phyloP scores from a whole-genome alignment of 805 yeast genomes.

The Candida silvicultrix region DNA sequence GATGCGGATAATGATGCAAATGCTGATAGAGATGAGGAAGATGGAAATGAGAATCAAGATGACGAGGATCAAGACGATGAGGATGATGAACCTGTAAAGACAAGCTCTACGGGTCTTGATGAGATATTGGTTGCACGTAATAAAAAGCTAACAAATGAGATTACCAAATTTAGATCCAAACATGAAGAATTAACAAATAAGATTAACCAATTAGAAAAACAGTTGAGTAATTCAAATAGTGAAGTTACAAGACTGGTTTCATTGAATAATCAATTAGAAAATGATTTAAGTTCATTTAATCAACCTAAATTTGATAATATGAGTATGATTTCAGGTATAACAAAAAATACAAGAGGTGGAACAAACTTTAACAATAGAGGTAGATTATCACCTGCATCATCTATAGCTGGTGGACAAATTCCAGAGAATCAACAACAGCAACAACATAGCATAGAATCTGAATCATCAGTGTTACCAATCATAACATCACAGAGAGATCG shows the following conservation, averaged over 20 bases:
- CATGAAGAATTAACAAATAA: constrained; percentile 39
- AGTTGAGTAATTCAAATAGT: constrained; percentile 26
- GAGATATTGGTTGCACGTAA: constrained; percentile 63
- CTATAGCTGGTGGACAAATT: constrained; percentile 38
- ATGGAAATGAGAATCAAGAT: constrained; percentile 1
- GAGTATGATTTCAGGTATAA: constrained; percentile 56
- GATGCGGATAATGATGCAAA: constrained; percentile 20
- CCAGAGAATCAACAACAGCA: constrained; percentile 26
- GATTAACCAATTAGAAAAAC: constrained; percentile 33
- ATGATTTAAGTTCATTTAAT: constrained; percentile 60
- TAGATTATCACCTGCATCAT: constrained; percentile 45
- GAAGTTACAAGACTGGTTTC: constrained; percentile 37
- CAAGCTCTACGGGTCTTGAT: constrained; percentile 32
- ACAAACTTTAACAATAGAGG: too few relatives aligned
- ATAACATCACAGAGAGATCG: constrained; percentile 94
- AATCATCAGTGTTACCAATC: constrained; percentile 65
- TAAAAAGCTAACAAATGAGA: constrained; percentile 63
- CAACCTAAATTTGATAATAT: constrained; percentile 42
- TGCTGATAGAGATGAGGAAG: neutral
- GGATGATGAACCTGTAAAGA: constrained; percentile 20
- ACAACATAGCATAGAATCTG: constrained; percentile 26
- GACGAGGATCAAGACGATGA: constrained; percentile 24
- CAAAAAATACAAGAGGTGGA: constrained; percentile 32
- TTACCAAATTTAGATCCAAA: constrained; percentile 59
- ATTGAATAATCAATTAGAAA: constrained; percentile 61